Evolutionary conservation across 2,329 filamentous ascomycete species (phyloP), one percentile per base, ranked within the genome.

Genomic region (Colletotrichum musicola): DNA sequence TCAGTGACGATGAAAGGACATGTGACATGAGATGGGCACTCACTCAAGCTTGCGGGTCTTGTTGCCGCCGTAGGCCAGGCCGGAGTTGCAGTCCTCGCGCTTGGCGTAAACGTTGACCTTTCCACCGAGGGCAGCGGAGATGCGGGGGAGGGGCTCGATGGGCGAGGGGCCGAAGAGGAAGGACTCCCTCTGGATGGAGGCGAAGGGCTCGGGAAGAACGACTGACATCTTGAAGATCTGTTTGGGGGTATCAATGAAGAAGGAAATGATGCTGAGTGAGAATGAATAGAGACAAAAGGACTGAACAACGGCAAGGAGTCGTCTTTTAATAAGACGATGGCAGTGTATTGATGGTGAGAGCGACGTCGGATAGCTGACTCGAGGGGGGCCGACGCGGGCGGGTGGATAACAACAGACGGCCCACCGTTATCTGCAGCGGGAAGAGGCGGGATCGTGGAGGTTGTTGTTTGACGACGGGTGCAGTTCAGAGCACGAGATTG

Each of bases 81-180:
- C 88, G 1, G 89, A 91, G 79, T 91, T 92, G 75, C 89, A 88
- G 79, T 93, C 91, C 72, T 93, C 91, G 58, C 91, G 86, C 79
- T 93, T 93, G 61, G 91, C 90, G 75, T 89, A 93, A 71, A 93
- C 85, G 20, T 84, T 82, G 47, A 91, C 87, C 72, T 85, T 85
- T 35, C 85, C 85, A 56, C 87, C 85, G 5, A 92, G 84, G 25
- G 87, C 88, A 61, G 83, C 77, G 38, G 88, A 89, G 74, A 92
- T 91, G 70, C 89, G 85, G 62, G 89, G 88, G 42, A 93, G 86
- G 59, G 83, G 78, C 75, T 93, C 89, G 74, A 93, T 90, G 35
- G 90, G 90, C 0, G 90, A 92, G 16, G 90, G 88, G 1, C 89
- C 89, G 62, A 92, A 90, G 69, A 91, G 87, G 73, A 93, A 86